A percentile compares a stretch with the other conserved stretches of the same genome.
Conservation (phyloP, 2,329 filamentous ascomycete genomes). For the Nigrospora sphaerica region DNA sequence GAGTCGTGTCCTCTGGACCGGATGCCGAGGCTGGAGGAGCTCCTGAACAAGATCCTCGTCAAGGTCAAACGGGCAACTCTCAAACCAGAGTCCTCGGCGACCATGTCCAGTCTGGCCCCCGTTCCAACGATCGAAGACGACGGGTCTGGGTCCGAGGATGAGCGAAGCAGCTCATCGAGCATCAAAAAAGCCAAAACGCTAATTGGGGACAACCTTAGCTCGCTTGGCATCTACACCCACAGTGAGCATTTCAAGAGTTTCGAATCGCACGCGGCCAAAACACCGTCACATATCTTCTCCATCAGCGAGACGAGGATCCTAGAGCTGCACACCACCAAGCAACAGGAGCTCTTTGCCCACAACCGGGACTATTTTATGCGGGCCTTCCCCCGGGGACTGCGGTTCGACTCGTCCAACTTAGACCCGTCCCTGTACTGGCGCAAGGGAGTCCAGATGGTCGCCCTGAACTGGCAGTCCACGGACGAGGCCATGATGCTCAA, state of each 20-base stretch:
- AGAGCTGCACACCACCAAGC: constrained; percentile 48
- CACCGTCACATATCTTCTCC: constrained; percentile 70
- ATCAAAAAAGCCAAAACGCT: constrained; percentile 44
- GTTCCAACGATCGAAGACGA: constrained; percentile 26
- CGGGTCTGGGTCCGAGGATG: constrained; percentile 36
- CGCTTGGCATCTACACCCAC: constrained; percentile 77
- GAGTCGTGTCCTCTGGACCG: constrained; percentile 43
- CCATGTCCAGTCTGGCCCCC: constrained; percentile 23
- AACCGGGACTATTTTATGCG: constrained; percentile 86
- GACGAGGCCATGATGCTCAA: constrained; percentile 96
- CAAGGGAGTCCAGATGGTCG: constrained; percentile 93
- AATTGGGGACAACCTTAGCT: constrained; percentile 66
- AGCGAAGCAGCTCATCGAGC: constrained; percentile 15
- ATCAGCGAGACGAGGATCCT: constrained; percentile 76
- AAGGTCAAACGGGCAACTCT: constrained; percentile 59
- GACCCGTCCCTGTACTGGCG: constrained; percentile 90
- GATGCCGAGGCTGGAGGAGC: constrained; percentile 63
- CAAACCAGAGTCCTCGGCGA: constrained; percentile 23
- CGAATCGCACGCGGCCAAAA: constrained; percentile 53
- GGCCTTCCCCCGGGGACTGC: constrained; percentile 75
- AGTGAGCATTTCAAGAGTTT: constrained; percentile 76
- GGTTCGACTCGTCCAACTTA: constrained; percentile 87
- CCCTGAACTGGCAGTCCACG: constrained; percentile 94
- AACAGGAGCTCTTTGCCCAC: constrained; percentile 74
- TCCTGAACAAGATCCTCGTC: constrained; percentile 74